phyloP scores from a whole-genome alignment of 176 grass and related monocot genomes.

The Saccharum officinarum region DNA sequence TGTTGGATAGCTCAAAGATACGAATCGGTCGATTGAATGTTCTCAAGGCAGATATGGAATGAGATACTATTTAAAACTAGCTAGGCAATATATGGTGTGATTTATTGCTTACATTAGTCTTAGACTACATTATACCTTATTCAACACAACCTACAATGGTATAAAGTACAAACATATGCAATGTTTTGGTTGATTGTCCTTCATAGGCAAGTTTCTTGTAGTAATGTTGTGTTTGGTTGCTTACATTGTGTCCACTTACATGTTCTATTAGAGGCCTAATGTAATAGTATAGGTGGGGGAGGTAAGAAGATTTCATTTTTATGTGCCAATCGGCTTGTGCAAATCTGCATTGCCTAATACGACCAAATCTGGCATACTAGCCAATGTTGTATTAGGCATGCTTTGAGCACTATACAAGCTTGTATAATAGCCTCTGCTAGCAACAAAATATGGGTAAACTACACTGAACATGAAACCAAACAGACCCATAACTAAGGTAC shows the following conservation, averaged over 20 bases:
- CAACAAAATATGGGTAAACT: too few relatives aligned
- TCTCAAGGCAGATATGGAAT: not conserved
- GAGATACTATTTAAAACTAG: not conserved
- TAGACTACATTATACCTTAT: not conserved
- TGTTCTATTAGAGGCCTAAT: not conserved
- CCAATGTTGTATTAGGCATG: not conserved
- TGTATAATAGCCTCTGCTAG: not conserved
- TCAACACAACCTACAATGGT: not conserved
- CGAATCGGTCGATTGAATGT: not conserved
- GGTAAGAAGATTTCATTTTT: too few relatives aligned
- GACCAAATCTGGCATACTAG: not conserved
- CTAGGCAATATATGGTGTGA: not conserved
- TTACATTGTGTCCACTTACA: not conserved
- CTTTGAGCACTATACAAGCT: not conserved
- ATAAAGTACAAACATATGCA: not conserved
- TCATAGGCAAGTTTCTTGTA: not conserved
- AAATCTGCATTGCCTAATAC: not conserved
- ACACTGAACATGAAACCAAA: too few relatives aligned
- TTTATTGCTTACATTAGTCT: not conserved
- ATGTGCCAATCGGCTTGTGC: not conserved
- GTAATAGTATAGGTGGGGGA: too few relatives aligned
- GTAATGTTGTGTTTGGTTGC: not conserved
- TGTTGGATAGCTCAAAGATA: not conserved
- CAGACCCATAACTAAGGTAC: too few relatives aligned
- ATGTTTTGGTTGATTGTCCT: not conserved